Evolutionary conservation across 164 flowering plant species (phyloP), one percentile per base, ranked within the genome.

Genomic region (grape (Vitis vinifera)): DNA sequence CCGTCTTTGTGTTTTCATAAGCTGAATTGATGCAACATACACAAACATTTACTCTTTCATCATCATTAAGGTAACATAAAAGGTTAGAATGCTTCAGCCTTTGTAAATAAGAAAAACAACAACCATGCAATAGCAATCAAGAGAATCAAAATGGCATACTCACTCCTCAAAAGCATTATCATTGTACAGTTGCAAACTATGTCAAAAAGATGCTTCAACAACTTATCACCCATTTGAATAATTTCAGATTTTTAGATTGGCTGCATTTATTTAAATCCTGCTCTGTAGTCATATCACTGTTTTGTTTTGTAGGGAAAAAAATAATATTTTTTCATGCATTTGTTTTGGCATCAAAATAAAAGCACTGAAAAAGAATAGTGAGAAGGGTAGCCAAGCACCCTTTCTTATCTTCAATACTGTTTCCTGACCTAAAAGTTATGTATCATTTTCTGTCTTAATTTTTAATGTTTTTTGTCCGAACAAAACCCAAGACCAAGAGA

Each of bases 1-100:
- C 53, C 92, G 82, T 69, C 85, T 83, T 58, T 85, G 73, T 65
- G 97, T 88, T 73, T 79, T 91, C 77, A 83, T 65, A 70, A 94
- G 97, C 98, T 94, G 78, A 67, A 73, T 37, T 59, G 61, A 70
- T 13, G 2, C 52, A 8, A 16, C 44, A 63, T 16, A 53, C 6
- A 29, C 16, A n/a, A 2, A 11, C 3, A 50, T 59, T 71, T 27
- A 66, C 11, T 10, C 61, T 62, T 44, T 66, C 51, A 23, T 15
- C 17, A 16, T 16, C 10, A 19, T n/a, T 8, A 17, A n/a, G 19
- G 15, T 16, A 7, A 57, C 16, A n/a, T 3, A 57, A 16, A 16
- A 57, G 27, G 29, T 16, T 57, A 57, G 59, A 16, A 16, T 19
- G 19, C 27, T 16, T 16, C 3, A 6, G 29, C 1, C 10, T 57